A percentile compares a stretch with the other conserved stretches of the same genome.
phyloP scores from a whole-genome alignment of 2,329 filamentous ascomycete species.

The Xylariaceae sp. region DNA sequence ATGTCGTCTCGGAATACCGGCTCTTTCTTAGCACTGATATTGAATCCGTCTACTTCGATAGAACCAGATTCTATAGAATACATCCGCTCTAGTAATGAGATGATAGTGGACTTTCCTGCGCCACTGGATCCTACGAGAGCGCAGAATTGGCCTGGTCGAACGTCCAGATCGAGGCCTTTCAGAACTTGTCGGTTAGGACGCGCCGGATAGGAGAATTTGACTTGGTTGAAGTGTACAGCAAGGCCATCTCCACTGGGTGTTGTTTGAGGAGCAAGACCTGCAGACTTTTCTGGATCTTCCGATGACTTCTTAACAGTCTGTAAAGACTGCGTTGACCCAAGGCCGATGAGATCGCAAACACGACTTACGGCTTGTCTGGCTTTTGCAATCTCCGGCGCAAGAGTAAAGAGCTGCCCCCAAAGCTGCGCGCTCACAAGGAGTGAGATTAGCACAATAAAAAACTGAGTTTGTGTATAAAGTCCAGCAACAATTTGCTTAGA shows the following conservation, averaged over 20 bases:
- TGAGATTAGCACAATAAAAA: slow-evolving; percentile 70
- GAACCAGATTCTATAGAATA: slow-evolving; percentile 49
- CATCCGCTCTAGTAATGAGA: slow-evolving; percentile 50
- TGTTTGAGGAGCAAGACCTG: slow-evolving; percentile 22
- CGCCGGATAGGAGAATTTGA: slow-evolving; percentile 61
- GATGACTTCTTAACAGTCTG: slow-evolving; percentile 10
- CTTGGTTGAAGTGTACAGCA: slow-evolving; percentile 51
- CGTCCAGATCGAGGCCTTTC: slow-evolving; percentile 36
- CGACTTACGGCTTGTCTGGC: slow-evolving; percentile 60
- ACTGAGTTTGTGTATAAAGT: slow-evolving; percentile 62
- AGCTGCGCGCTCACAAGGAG: slow-evolving; percentile 71
- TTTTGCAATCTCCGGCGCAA: slow-evolving; percentile 71
- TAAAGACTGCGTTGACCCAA: slow-evolving; percentile 34
- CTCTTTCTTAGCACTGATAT: slow-evolving; percentile 42
- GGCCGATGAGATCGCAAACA: slow-evolving; percentile 51
- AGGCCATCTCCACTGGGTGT: slow-evolving; percentile 22
- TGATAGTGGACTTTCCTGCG: slow-evolving; percentile 47
- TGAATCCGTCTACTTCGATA: slow-evolving; percentile 50
- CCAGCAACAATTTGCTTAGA: slow-evolving; percentile 66
- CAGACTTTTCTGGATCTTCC: slow-evolving; percentile 28
- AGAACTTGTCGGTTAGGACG: slow-evolving; percentile 53
- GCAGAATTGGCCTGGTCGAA: slow-evolving; percentile 38
- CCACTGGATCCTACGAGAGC: slow-evolving; percentile 46
- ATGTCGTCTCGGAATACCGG: slow-evolving; percentile 50
- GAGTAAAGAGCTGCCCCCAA: slow-evolving; percentile 71